Percentiles rank a stretch among this genome's conserved stretches.
phyloP scores from a whole-genome alignment of 495 filamentous ascomycete species.

The Penicillium goetzii region DNA sequence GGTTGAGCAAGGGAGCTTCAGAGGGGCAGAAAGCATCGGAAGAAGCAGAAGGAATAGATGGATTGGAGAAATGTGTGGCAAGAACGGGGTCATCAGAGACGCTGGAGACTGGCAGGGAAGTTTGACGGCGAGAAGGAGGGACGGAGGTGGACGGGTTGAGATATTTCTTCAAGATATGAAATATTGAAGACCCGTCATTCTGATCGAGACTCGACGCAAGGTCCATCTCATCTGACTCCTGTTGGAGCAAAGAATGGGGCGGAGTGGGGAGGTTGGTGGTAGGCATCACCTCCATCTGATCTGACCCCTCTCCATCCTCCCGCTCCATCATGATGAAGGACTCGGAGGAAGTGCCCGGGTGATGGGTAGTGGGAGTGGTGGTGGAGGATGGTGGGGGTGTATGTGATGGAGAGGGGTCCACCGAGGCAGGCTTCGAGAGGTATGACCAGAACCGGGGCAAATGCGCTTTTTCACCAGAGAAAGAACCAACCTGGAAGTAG shows the following conservation, averaged over 20 bases:
- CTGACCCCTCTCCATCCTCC: slow-evolving; percentile 42
- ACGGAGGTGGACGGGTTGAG: slow-evolving; percentile 38
- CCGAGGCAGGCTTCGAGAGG: slow-evolving; percentile 29
- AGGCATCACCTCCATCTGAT: slow-evolving; percentile 32
- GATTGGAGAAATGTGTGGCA: slow-evolving; percentile 77
- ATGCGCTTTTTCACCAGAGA: slow-evolving; percentile 55
- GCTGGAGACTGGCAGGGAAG: slow-evolving; percentile 63
- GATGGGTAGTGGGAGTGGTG: neutral
- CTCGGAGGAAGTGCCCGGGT: slow-evolving; percentile 37
- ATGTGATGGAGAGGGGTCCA: slow-evolving; percentile 22
- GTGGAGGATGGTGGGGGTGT: slow-evolving; percentile 13
- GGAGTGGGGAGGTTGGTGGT: slow-evolving; percentile 47
- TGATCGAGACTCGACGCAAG: slow-evolving; percentile 41
- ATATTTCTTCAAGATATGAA: slow-evolving; percentile 48
- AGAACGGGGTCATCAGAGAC: slow-evolving; percentile 69
- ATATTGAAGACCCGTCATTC: slow-evolving; percentile 42
- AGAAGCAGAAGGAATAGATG: slow-evolving; percentile 58
- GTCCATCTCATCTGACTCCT: slow-evolving; percentile 47
- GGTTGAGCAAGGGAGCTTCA: slow-evolving; percentile 54
- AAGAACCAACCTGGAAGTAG: slow-evolving; percentile 95
- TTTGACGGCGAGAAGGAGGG: slow-evolving; percentile 53
- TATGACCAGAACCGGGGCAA: slow-evolving; percentile 54
- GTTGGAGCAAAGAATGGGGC: slow-evolving; percentile 50
- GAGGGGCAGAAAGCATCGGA: slow-evolving; percentile 61
- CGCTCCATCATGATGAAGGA: slow-evolving; percentile 48